A percentile compares a stretch with the other conserved stretches of the same genome.
Evolutionary conservation across 2,329 filamentous ascomycete species (phyloP).

Genomic region (Colletotrichum sp.): DNA sequence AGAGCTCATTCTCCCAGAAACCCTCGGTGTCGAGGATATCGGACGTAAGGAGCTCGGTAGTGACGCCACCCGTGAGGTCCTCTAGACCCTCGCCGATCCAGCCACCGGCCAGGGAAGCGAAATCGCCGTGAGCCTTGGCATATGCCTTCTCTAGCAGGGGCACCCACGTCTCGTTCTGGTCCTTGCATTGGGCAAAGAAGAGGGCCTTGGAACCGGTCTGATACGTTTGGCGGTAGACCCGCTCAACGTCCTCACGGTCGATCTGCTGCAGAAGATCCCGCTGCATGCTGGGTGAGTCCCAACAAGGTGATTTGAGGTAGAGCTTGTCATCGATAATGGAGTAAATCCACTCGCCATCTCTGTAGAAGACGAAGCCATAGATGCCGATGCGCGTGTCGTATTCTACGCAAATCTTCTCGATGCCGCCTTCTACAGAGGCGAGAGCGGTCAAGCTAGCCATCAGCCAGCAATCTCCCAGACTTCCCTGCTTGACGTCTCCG

Average conservation of each 20-base stretch:
- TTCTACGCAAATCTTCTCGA: conserved; percentile 77
- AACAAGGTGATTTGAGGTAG: conserved; percentile 81
- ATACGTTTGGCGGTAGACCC: conserved; percentile 72
- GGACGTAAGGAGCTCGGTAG: conserved; percentile 69
- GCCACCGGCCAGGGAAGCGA: conserved; percentile 71
- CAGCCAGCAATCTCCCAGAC: conserved; percentile 83
- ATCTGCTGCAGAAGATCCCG: conserved; percentile 77
- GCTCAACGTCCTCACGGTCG: conserved; percentile 74
- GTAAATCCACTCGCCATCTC: conserved; percentile 91
- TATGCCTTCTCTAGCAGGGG: conserved; percentile 83
- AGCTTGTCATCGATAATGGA: conserved; percentile 92
- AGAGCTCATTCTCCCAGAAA: conserved; percentile 84
- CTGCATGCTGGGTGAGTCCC: conserved; percentile 79
- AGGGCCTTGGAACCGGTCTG: conserved; percentile 79
- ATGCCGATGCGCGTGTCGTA: conserved; percentile 78
- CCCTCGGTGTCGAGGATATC: conserved; percentile 80
- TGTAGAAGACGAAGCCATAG: conserved; percentile 88
- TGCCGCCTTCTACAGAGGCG: conserved; percentile 72
- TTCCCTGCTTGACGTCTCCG: conserved; percentile 79
- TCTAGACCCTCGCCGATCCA: conserved; percentile 69
- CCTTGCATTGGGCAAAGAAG: conserved; percentile 78
- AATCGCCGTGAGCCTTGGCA: conserved; percentile 84
- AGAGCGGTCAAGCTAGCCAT: conserved; percentile 80
- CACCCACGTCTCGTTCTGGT: conserved; percentile 83
- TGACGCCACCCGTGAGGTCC: conserved; percentile 72